These are phyloP conservation scores for Apiotrichum akiyoshidainum DNA, from an alignment of 1,284 basidiomycete genomes.

Conservation along the genomic window DNA sequence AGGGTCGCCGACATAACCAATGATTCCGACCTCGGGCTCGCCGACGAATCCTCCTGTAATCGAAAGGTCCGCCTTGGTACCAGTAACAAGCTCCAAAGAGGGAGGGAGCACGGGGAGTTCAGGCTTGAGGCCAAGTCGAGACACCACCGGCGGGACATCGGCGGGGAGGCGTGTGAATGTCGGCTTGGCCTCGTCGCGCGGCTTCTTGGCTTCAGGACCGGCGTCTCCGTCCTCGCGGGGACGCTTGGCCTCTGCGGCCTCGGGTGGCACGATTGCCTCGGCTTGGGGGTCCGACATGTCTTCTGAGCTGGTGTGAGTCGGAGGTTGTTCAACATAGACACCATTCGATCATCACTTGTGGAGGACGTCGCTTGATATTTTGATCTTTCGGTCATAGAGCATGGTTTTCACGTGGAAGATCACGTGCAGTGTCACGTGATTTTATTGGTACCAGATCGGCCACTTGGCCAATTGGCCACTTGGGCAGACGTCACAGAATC, in stretches of 20 bases:
- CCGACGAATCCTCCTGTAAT: conserved; percentile 53
- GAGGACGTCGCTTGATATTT: background rate
- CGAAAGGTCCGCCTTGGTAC: conserved; percentile 30
- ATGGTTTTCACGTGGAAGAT: background rate
- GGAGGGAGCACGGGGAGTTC: conserved; percentile 34
- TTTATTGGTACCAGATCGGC: too few relatives aligned
- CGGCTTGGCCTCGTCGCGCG: background rate
- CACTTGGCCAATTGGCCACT: too few relatives aligned
- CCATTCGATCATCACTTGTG: too few relatives aligned
- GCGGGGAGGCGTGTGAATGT: conserved; percentile 4
- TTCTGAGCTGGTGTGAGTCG: too few relatives aligned
- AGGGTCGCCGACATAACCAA: conserved; percentile 72
- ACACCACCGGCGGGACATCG: conserved; percentile 29
- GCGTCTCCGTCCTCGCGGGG: background rate
- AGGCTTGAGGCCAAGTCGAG: conserved; percentile 39
- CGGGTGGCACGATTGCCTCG: background rate
- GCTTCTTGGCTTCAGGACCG: background rate
- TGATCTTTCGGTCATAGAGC: background rate
- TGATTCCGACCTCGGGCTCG: conserved; percentile 85
- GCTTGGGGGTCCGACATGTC: background rate
- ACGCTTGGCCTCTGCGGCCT: conserved; percentile 1
- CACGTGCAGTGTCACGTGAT: too few relatives aligned
- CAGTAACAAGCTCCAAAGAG: conserved; percentile 38
- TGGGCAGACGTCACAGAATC: too few relatives aligned
- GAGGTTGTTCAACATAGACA: too few relatives aligned